Percentiles rank a stretch among this genome's conserved stretches.
These are phyloP conservation scores for Friedmanniomyces simplex DNA, from an alignment of 495 filamentous ascomycete genomes.

Conservation along the genomic window DNA sequence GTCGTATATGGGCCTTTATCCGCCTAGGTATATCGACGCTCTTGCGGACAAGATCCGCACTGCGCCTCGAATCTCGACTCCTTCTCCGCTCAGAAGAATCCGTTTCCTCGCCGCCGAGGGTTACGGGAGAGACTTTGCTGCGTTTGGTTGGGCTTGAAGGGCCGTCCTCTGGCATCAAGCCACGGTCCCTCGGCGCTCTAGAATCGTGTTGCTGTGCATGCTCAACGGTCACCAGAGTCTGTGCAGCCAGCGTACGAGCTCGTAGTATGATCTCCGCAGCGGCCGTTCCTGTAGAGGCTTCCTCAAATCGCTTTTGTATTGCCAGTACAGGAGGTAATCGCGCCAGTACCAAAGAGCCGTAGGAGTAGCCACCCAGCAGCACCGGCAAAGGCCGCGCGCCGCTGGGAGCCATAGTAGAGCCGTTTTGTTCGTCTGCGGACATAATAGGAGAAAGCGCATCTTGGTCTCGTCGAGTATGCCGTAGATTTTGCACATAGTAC, in stretches of 20 bases:
- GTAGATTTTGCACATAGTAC: conserved; percentile 50
- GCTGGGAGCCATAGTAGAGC: not conserved
- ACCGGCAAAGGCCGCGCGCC: conserved; percentile 27
- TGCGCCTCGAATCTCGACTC: conserved; percentile 25
- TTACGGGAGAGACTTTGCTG: conserved; percentile 11
- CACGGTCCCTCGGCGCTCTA: not conserved
- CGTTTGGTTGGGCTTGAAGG: not conserved
- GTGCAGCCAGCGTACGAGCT: conserved; percentile 51
- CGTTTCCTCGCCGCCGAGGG: conserved; percentile 32
- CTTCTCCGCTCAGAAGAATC: conserved; percentile 19
- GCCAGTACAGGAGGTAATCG: conserved; percentile 53
- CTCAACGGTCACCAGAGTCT: conserved; percentile 34
- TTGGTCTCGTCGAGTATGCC: conserved; percentile 9
- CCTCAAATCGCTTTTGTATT: conserved; percentile 49
- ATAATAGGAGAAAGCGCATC: not conserved
- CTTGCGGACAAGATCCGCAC: conserved; percentile 17
- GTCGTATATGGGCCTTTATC: conserved; percentile 14
- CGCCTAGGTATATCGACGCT: conserved; percentile 23
- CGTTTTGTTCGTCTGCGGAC: not conserved
- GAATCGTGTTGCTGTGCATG: conserved; percentile 2
- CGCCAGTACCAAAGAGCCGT: conserved; percentile 71
- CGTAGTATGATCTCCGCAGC: conserved; percentile 55
- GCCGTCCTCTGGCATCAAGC: not conserved
- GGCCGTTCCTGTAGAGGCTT: conserved; percentile 39
- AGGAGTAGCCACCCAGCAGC: conserved; percentile 78